Evolutionary conservation across 2,329 filamentous ascomycete species (phyloP).

Genomic region (Aspergillus quadrilineatus): DNA sequence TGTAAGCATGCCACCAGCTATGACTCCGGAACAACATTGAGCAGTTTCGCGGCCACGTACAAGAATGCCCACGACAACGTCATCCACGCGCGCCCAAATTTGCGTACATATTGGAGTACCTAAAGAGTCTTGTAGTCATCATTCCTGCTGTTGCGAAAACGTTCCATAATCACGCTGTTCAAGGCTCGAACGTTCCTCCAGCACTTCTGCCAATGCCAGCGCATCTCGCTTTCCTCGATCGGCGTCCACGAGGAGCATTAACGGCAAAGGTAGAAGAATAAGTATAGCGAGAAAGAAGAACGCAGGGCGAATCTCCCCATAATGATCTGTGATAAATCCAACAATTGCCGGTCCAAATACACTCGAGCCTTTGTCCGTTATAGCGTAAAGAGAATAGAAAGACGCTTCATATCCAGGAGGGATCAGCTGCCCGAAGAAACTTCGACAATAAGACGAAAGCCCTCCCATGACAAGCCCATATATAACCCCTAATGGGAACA

Average conservation of each 20-base stretch:
- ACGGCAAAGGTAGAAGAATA: slow-evolving; percentile 78
- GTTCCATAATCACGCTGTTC: slow-evolving; percentile 28
- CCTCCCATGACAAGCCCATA: slow-evolving; percentile 96
- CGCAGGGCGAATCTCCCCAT: slow-evolving; percentile 76
- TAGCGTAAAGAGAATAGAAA: slow-evolving; percentile 95
- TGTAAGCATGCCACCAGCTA: too few species aligned
- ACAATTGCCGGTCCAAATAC: slow-evolving; percentile 94
- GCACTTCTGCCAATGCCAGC: slow-evolving; percentile 58
- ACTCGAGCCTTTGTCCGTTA: slow-evolving; percentile 94
- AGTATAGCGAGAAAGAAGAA: slow-evolving; percentile 88
- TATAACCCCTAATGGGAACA: slow-evolving; percentile 87
- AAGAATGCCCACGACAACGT: too few species aligned
- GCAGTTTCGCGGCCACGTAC: too few species aligned
- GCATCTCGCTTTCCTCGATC: slow-evolving; percentile 73
- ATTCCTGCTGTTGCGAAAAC: slow-evolving; percentile 12
- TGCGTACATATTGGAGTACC: not conserved
- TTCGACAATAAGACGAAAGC: slow-evolving; percentile 85
- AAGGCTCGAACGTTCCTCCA: slow-evolving; percentile 32
- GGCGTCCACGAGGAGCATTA: slow-evolving; percentile 83
- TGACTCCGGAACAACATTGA: too few species aligned
- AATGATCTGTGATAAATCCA: slow-evolving; percentile 82
- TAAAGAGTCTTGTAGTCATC: not conserved
- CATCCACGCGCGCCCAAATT: too few species aligned
- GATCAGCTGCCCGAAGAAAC: slow-evolving; percentile 88
- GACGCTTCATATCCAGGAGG: slow-evolving; percentile 92